Base-by-base conservation (phyloP, 2,329 filamentous ascomycete genomes). In the Fusarium metavorans region DNA sequence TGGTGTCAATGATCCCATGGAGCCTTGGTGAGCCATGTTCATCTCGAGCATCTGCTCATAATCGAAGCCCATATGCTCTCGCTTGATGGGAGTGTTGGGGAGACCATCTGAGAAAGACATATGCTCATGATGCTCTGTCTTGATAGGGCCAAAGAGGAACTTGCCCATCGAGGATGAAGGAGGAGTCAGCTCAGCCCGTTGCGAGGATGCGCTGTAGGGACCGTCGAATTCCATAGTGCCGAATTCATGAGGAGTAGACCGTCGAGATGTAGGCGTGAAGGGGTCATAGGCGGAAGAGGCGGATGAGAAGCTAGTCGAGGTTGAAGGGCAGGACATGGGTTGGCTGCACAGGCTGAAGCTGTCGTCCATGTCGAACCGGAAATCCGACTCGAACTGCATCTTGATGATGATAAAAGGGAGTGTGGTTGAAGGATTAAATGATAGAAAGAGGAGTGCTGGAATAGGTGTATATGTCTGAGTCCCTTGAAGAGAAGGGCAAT, bases 231-330 rank as follows among this genome's bases (percentile, higher is more conserved):
- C 82, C 71, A 86, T 76, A 60, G 76, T 77, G 41, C 82, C 72
- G 54, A 83, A 78, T 64, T 82, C 80, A 72, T 84, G 80, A 10
- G 85, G 84, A 20, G 84, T 84, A 52, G 85, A 86, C 65, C 85
- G 83, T 77, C 84, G 81, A 66, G 86, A 86, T 34, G 81, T 83
- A 52, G 85, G 85, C 45, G 85, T 87, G 69, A 83, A 86, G 30
- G 84, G 81, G 45, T 85, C 85, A 81, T 85, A 86, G 61, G 78
- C 75, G 35, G 83, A 84, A 32, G 83, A 84, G 34, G 81, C 80
- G 10, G 83, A 83, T 8, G 84, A 85, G 73, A 84, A 85, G 79
- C 83, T 85, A 41, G 77, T 79, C 37, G 78, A 76, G 41, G 81
- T 77, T 25, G 82, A 82, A 18, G 82, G 79, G 66, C 81, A 83